Evolutionary conservation across 164 flowering plant genomes (phyloP).

Genomic region (Sedum album): DNA sequence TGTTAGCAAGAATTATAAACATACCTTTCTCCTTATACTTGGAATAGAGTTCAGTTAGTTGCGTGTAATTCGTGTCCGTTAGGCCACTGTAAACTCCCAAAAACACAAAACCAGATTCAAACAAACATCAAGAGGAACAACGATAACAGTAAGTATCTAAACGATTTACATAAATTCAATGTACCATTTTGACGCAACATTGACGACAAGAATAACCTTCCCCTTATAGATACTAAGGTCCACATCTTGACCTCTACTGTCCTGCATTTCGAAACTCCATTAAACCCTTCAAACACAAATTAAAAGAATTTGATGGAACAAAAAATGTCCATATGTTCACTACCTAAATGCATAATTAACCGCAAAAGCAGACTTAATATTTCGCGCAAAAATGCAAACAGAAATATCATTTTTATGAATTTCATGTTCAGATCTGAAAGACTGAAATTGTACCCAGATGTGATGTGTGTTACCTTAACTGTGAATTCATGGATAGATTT

Average conservation of each 20-base stretch:
- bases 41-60: conserved; percentile 62
- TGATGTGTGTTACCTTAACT: conserved; percentile 43
- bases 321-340: background rate
- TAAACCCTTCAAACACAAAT: background rate
- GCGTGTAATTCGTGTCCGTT: conserved; percentile 59
- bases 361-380: background rate
- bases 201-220: conserved; percentile 74
- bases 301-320: background rate
- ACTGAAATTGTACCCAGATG: too few species aligned
- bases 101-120: background rate
- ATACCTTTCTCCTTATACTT: conserved; percentile 71
- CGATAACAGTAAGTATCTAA: background rate
- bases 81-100: conserved; percentile 46
- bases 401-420: too few species aligned
- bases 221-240: conserved; percentile 61
- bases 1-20: background rate
- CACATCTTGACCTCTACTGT: conserved; percentile 54
- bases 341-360: background rate
- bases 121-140: background rate
- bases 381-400: background rate
- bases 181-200: conserved; percentile 94
- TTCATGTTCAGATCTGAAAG: background rate
- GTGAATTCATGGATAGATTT: conserved; percentile 60
- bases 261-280: conserved; percentile 28
- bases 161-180: background rate